Evolutionary conservation across 176 grass and related monocot genomes (phyloP).

Genomic region (Oryza officinalis): DNA sequence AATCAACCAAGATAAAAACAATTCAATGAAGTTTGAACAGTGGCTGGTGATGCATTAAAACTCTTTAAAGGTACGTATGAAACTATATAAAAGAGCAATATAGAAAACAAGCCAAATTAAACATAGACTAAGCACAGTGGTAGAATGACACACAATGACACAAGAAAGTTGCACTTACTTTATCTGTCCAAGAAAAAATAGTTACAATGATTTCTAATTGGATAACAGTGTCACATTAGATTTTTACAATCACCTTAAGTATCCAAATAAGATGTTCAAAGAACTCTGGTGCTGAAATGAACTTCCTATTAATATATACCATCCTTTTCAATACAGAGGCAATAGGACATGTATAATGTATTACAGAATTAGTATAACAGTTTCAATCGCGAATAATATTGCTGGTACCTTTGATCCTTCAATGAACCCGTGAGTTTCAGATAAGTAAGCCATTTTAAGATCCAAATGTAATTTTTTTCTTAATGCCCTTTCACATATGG

Average conservation of each 20-base stretch:
- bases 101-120: constrained; percentile 16
- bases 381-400: neutral
- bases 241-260: too few species aligned
- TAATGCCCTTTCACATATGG: neutral
- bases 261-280: neutral
- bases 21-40: neutral
- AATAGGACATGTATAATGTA: neutral
- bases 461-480: neutral
- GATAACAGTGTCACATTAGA: neutral
- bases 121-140: neutral
- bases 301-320: neutral
- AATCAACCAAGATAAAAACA: constrained; percentile 16
- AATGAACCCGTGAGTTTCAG: neutral
- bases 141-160: neutral
- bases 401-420: neutral
- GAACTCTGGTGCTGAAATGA: neutral
- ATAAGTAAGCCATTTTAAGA: neutral
- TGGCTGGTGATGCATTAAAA: neutral
- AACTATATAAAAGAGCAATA: neutral
- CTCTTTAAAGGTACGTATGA: neutral
- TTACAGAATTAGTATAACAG: neutral
- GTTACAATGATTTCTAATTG: neutral
- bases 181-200: neutral
- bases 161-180: neutral
- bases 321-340: neutral